Conservation (phyloP, 352 stramenopile species). For the Elongisporangium prolatum region DNA sequence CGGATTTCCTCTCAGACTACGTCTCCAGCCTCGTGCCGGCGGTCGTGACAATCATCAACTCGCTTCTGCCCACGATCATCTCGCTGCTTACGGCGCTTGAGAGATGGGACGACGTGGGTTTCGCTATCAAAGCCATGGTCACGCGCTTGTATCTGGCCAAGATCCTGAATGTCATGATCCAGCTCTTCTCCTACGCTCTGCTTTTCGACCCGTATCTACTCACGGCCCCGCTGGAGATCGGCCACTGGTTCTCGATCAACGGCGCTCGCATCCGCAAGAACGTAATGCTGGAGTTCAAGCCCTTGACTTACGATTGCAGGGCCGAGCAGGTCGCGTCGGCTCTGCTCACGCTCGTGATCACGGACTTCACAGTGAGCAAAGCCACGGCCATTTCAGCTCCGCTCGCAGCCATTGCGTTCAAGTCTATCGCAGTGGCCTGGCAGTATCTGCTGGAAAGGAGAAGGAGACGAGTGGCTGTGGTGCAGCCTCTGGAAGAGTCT, state of each 20-base stretch:
- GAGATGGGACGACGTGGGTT: conserved; percentile 73
- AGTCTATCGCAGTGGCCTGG: conserved; percentile 12
- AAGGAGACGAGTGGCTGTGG: conserved; percentile 5
- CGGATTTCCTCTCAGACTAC: conserved; percentile 43
- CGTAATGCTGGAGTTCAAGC: conserved; percentile 67
- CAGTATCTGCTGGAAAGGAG: conserved; percentile 10
- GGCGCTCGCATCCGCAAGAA: conserved; percentile 40
- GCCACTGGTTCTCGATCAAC: conserved; percentile 34
- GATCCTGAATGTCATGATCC: conserved; percentile 78
- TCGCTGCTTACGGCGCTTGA: conserved; percentile 62
- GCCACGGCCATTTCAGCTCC: conserved; percentile 29
- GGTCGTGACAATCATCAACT: conserved; percentile 72
- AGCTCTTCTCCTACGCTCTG: conserved; percentile 68
- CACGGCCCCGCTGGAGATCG: conserved; percentile 28
- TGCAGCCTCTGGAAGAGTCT: conserved; percentile 14
- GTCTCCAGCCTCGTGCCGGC: conserved; percentile 62
- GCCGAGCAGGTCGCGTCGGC: conserved; percentile 62
- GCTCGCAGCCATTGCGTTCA: conserved; percentile 16
- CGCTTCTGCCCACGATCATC: conserved; percentile 56
- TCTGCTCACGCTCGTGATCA: conserved; percentile 63
- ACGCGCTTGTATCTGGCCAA: conserved; percentile 80
- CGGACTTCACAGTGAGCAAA: conserved; percentile 74
- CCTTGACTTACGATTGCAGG: conserved; percentile 37
- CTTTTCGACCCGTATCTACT: conserved; percentile 66
- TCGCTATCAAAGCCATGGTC: conserved; percentile 81